Evolutionary conservation across 2,329 filamentous ascomycete species (phyloP), one percentile per base, ranked within the genome.

Genomic region (Xylariales sp.): DNA sequence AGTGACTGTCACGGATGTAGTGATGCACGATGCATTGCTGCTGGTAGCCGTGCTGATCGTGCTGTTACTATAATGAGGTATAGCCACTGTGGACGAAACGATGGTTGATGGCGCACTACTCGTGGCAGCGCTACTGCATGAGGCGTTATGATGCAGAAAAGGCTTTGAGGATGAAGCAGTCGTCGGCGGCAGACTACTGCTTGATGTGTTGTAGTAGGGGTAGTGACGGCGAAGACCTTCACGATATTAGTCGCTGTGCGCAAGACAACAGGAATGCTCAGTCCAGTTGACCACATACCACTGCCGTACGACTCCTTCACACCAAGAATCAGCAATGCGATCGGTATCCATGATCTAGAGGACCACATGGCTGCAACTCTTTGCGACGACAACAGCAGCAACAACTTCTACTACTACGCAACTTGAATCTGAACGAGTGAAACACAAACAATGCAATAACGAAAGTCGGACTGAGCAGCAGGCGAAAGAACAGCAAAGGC

Each of bases 321-420:
- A 14, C 46, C 28, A 14, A 50, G 43, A n/a, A 45, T 20, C n/a
- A 58, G 32, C 16, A 60, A 33, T 19, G 46, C 51, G 6, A 54
- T 11, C 11, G 48, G 19, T n/a, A 44, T 29, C 48, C 46, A 46
- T 40, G 45, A 43, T 22, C 37, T 37, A 21, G 43, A 7, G 31
- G 45, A 44, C 40, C 52, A 44, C 55, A 56, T 59, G 20, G 14
- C 33, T 49, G 40, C 44, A 29, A 41, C 32, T 46, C 19, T 44
- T 31, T n/a, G 15, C 18, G 19, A 31, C n/a, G n/a, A n/a, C n/a
- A n/a, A n/a, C n/a, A n/a, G n/a, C n/a, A n/a, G n/a, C n/a, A n/a
- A n/a, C n/a, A n/a, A n/a, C n/a, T n/a, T n/a, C n/a, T n/a, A n/a
- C n/a, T n/a, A n/a, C n/a, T n/a, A n/a, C n/a, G 33, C 47, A 44